These are phyloP conservation scores for Adansonia digitata DNA, from an alignment of 345 rosid species.

Conservation along the genomic window DNA sequence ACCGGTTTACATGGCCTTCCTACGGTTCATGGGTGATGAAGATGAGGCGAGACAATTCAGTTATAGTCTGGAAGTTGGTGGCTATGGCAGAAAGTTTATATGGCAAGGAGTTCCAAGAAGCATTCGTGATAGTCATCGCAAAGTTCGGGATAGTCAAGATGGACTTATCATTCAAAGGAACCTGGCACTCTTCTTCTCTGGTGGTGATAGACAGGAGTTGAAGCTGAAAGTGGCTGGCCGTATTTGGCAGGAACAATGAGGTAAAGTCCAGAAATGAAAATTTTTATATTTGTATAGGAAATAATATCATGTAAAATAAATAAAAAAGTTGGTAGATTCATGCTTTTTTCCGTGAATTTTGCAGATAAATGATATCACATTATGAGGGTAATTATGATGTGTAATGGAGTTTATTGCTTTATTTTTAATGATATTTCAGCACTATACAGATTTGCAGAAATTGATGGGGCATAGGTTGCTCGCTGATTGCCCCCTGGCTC, in stretches of 20 bases:
- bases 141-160: constrained; percentile 82
- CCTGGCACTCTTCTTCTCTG: constrained; percentile 78
- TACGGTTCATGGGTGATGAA: constrained; percentile 92
- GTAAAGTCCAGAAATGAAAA: background rate
- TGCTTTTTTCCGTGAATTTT: constrained; percentile 12
- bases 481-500: no score
- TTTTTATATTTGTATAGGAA: background rate
- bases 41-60: constrained; percentile 72
- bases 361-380: constrained; percentile 7
- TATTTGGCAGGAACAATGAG: constrained; percentile 78
- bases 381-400: background rate
- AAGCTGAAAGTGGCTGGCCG: constrained; percentile 78
- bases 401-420: background rate
- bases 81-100: constrained; percentile 57
- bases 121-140: constrained; percentile 78
- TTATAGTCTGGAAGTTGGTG: constrained; percentile 84
- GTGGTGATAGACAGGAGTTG: constrained; percentile 73
- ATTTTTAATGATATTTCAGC: background rate
- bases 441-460: background rate
- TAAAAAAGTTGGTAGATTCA: background rate
- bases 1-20: constrained; percentile 89
- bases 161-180: constrained; percentile 81
- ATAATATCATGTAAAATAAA: background rate
- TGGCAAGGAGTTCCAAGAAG: constrained; percentile 93
- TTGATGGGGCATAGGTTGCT: no score